Base-by-base conservation (phyloP, 768 basidiomycete species). In the Pleurotus tuber-regium region DNA sequence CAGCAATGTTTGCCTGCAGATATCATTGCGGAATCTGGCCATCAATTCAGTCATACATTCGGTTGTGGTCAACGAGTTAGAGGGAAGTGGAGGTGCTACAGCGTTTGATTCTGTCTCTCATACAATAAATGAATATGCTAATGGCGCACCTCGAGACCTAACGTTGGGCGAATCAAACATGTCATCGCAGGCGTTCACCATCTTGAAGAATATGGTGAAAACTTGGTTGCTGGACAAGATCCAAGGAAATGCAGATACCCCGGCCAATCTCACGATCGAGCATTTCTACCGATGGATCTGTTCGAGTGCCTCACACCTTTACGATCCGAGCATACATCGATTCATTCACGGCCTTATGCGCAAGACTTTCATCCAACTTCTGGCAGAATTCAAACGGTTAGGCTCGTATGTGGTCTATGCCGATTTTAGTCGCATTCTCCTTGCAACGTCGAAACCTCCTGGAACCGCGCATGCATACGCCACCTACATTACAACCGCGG, bases 231-330 rank as follows among this genome's bases (percentile, higher is more conserved):
- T 93, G 21, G 92, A 98, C 65, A 87, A 89, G 60, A 82, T 92
- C 46, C 83, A 83, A 57, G 72, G 78, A 54, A 78, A 85, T 57
- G 80, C 79, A 26, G 76, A 80, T 11, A 80, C 83, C 52, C 83
- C 86, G 0, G 85, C 89, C 0, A 76, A 79, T 1, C 61, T 89
- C 2, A 83, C 85, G 2, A 79, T 97, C 47, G 90, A 95, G 61
- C 94, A 98, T 68, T 98, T 98, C 71, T 98, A 95, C 93, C 78
- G 97, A 36, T 99, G 97, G 97, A 80, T 97, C 57, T 89, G 86
- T 65, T 92, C 92, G 2, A 83, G 80, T 38, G 77, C 84, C 4
- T 89, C 94, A 14, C 79, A 86, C 52, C 83, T 98, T 74, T 95
- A 92, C 64, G 97, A 99, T 62, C 86, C 93, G 1, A 87, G 91